A percentile compares a stretch with the other conserved stretches of the same genome.
phyloP scores from a whole-genome alignment of 2,329 filamentous ascomycete species.

The Fusarium domesticum region DNA sequence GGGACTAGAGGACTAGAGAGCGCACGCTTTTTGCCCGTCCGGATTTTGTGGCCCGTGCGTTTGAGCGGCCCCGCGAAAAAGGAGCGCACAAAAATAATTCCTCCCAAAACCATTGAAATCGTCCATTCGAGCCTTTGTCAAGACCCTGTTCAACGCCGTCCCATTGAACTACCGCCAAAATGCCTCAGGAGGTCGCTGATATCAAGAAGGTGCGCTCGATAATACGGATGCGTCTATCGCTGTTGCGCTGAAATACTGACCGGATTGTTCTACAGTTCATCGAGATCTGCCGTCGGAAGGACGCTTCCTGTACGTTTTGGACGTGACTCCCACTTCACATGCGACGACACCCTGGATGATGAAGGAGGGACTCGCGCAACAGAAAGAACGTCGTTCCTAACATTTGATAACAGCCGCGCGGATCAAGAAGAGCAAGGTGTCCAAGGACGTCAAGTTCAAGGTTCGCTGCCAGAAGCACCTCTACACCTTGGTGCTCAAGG shows the following conservation, averaged over 20 bases:
- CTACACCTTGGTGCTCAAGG: slow-evolving; percentile 98
- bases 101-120: slow-evolving; percentile 30
- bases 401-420: slow-evolving; percentile 62
- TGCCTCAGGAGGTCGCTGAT: slow-evolving; percentile 97
- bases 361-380: slow-evolving; percentile 5
- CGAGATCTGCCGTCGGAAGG: slow-evolving; percentile 99
- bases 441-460: slow-evolving; percentile 99
- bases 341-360: not conserved
- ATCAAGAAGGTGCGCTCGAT: slow-evolving; percentile 72
- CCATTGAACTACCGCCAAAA: slow-evolving; percentile 61
- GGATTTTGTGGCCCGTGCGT: slow-evolving; percentile 26
- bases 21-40: not conserved
- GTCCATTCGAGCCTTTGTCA: slow-evolving; percentile 26
- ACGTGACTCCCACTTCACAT: slow-evolving; percentile 8
- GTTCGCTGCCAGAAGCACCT: slow-evolving; percentile 95
- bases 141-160: slow-evolving; percentile 27
- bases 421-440: slow-evolving; percentile 94
- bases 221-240: not conserved
- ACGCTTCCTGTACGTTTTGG: slow-evolving; percentile 88
- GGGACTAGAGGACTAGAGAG: slow-evolving; percentile 3
- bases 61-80: slow-evolving; percentile 27
- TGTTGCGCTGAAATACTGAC: slow-evolving; percentile 30
- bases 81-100: slow-evolving; percentile 35
- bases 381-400: slow-evolving; percentile 28
- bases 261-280: slow-evolving; percentile 72